Evolutionary conservation across 2,329 filamentous ascomycete genomes (phyloP), one percentile per base, ranked within the genome.

Genomic region (Sporothrix sp.): DNA sequence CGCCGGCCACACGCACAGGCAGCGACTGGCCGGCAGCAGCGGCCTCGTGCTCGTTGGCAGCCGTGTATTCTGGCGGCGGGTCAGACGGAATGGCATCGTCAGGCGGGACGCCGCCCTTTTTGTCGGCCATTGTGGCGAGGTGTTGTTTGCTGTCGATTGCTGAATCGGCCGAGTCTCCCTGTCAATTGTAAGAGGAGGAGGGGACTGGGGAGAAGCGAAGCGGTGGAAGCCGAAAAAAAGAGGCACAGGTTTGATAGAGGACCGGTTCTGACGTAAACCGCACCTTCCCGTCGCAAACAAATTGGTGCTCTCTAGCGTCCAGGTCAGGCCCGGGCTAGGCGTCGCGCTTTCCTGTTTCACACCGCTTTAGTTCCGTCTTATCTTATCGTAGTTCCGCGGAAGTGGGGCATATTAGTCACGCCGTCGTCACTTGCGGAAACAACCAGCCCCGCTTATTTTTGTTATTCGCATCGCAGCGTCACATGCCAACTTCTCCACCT

Each of bases 61-160:
- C 63, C 50, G 69, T 64, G 61, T 78, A 74, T 51, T 71, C 66
- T 4, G 74, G 71, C 28, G 72, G 71, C 18, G 71, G 65, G 28
- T 74, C 71, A 33, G 59, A 57, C 14, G 63, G 62, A 21, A 58
- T 51, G 5, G 38, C 1, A 4, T 16, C 21, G 27, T 37, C 51
- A 3, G 42, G 13, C 33, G 51, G 40, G 16, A 6, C 13, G 10
- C n/a, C 25, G 14, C 11, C 18, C 27, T 53, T 42, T 35, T 37
- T 53, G 30, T 54, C 54, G 7, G 42, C 38, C 56, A 57, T 57
- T 36, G 37, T 14, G 46, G n/a, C n/a, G n/a, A n/a, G n/a, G n/a
- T n/a, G n/a, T n/a, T n/a, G n/a, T n/a, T n/a, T n/a, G n/a, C n/a
- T n/a, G n/a, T n/a, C n/a, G n/a, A n/a, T n/a, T n/a, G n/a, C n/a